Conservation (phyloP, 495 filamentous ascomycete species). For the Terfezia claveryi region DNA sequence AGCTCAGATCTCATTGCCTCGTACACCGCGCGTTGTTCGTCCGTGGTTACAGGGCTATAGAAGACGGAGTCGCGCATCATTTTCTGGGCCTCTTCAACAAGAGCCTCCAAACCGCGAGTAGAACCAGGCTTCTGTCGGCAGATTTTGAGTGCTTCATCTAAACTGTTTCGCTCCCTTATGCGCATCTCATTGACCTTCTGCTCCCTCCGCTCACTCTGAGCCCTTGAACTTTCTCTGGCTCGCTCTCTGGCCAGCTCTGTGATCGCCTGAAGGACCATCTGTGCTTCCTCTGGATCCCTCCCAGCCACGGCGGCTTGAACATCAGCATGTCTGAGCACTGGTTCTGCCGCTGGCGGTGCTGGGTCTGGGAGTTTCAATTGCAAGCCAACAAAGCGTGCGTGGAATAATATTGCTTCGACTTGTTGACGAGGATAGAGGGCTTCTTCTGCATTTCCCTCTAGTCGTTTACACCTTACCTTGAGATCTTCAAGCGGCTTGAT, state of each 20-base stretch:
- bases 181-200: neutral
- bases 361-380: constrained; percentile 1
- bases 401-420: constrained; percentile 20
- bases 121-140: constrained; percentile 1
- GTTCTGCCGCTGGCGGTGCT: neutral
- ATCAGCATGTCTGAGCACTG: neutral
- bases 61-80: constrained; percentile 10
- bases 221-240: neutral
- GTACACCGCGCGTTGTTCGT: constrained; percentile 25
- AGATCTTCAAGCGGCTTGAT: neutral
- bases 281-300: neutral
- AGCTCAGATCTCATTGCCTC: constrained; percentile 31
- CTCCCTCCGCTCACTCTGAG: too few species aligned
- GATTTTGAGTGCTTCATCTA: neutral
- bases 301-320: constrained; percentile 1
- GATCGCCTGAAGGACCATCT: neutral
- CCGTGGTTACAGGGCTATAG: constrained; percentile 18
- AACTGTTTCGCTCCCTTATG: neutral
- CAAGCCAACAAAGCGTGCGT: constrained; percentile 21
- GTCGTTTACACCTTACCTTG: constrained; percentile 2
- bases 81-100: constrained; percentile 15
- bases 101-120: constrained; percentile 14
- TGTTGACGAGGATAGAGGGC: constrained; percentile 6
- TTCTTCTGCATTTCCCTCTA: neutral
- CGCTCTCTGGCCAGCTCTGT: constrained; percentile 3